Percentiles rank a stretch among this genome's conserved stretches.
Evolutionary conservation across 176 grass and related monocot species (phyloP).

Genomic region (Sorghum bicolor): Sorghum_bicolor_NCBIv3 NC_012873.2:65580001-65580500

Average conservation of each 20-base stretch:
- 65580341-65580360: conserved; percentile 4
- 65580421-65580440: conserved; percentile 15
- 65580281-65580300: conserved; percentile 2
- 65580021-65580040: no score
- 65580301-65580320: conserved; percentile 2
- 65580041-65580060: no score
- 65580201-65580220: conserved; percentile 21
- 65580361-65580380: background rate
- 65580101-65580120: conserved; percentile 39
- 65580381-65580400: conserved; percentile 26
- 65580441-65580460: conserved; percentile 20
- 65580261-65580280: conserved; percentile 13
- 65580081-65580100: conserved; percentile 44
- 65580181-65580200: conserved; percentile 15
- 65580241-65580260: background rate
- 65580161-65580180: conserved; percentile 45
- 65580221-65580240: conserved; percentile 17
- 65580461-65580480: conserved; percentile 43
- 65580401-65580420: conserved; percentile 14
- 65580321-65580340: conserved; percentile 35
- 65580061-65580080: background rate
- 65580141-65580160: conserved; percentile 41
- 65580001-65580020: no score
- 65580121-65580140: conserved; percentile 50
- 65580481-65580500: background rate